Conservation (phyloP, 768 basidiomycete species). For the Amanita thiersii region DNA sequence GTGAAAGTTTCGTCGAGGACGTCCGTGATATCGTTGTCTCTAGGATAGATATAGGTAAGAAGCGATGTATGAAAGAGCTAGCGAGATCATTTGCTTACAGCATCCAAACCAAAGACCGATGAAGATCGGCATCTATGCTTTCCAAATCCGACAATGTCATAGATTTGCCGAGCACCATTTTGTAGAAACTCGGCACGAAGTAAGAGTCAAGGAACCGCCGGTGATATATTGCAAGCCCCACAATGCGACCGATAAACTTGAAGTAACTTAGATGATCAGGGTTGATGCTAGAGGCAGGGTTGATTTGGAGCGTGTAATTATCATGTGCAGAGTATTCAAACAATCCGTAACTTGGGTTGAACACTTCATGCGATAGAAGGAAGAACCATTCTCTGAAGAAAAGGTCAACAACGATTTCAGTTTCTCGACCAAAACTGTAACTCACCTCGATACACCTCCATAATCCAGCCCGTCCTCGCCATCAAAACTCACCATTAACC, state of each 20-base stretch:
- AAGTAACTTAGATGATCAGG: constrained; percentile 75
- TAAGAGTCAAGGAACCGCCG: constrained; percentile 73
- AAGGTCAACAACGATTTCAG: constrained; percentile 7
- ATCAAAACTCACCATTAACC: constrained; percentile 69
- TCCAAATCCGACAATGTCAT: constrained; percentile 59
- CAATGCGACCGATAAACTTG: constrained; percentile 70
- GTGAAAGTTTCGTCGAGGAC: constrained; percentile 70
- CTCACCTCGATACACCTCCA: constrained; percentile 66
- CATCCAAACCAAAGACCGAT: constrained; percentile 69
- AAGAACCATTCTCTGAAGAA: constrained; percentile 77
- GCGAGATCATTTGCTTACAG: constrained; percentile 36
- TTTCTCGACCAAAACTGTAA: not conserved
- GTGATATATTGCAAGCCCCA: constrained; percentile 75
- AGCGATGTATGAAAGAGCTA: not conserved
- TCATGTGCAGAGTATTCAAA: constrained; percentile 78
- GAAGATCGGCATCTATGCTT: constrained; percentile 59
- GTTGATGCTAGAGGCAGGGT: constrained; percentile 67
- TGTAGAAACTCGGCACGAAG: constrained; percentile 76
- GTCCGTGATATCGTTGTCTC: constrained; percentile 71
- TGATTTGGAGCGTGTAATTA: constrained; percentile 77
- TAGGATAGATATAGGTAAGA: constrained; percentile 16
- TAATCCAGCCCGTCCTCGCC: constrained; percentile 78
- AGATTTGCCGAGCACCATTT: constrained; percentile 61
- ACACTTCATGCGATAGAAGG: constrained; percentile 75
- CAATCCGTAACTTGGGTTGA: constrained; percentile 75